phyloP scores from a whole-genome alignment of 192 early-diverging fungal species.

The Coemansia sp. region DNA sequence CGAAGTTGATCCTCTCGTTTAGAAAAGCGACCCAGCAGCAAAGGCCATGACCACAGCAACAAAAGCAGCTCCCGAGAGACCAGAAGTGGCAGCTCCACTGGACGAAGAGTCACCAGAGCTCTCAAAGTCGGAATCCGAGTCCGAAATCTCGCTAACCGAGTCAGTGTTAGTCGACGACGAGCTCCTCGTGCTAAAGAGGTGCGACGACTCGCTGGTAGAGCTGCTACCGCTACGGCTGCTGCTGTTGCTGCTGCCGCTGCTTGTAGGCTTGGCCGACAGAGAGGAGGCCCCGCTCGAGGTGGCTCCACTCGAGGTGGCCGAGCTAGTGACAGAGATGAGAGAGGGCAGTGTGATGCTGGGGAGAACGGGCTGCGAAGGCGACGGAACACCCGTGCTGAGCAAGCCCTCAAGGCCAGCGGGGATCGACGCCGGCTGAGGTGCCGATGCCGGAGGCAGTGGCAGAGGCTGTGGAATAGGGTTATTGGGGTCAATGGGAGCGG shows the following conservation, averaged over 20 bases:
- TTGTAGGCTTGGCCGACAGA: constrained; percentile 1
- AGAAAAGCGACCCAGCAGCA: constrained; percentile 20
- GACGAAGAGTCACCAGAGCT: constrained; percentile 3
- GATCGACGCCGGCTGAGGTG: constrained; percentile 43
- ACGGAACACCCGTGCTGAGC: neutral
- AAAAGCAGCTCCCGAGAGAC: constrained; percentile 1
- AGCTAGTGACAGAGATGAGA: neutral
- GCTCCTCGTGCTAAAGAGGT: constrained; percentile 7
- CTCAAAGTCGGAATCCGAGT: constrained; percentile 4
- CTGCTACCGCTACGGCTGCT: constrained; percentile 4
- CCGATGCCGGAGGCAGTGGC: constrained; percentile 32
- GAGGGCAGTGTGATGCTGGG: constrained; percentile 16
- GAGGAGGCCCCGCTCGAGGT: neutral
- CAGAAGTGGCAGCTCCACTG: neutral
- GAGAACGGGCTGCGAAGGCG: constrained; percentile 8
- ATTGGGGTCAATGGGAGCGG: constrained; percentile 48
- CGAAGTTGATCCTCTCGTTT: neutral
- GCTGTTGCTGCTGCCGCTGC: neutral
- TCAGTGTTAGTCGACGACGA: constrained; percentile 1
- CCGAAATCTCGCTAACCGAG: constrained; percentile 6
- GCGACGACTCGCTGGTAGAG: neutral
- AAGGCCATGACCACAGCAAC: neutral
- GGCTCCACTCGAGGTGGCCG: constrained; percentile 5
- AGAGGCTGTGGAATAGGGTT: constrained; percentile 47
- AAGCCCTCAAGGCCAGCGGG: constrained; percentile 42